phyloP scores from a whole-genome alignment of 202 grass and related monocot species.

The Alloteropsis angusta region DNA sequence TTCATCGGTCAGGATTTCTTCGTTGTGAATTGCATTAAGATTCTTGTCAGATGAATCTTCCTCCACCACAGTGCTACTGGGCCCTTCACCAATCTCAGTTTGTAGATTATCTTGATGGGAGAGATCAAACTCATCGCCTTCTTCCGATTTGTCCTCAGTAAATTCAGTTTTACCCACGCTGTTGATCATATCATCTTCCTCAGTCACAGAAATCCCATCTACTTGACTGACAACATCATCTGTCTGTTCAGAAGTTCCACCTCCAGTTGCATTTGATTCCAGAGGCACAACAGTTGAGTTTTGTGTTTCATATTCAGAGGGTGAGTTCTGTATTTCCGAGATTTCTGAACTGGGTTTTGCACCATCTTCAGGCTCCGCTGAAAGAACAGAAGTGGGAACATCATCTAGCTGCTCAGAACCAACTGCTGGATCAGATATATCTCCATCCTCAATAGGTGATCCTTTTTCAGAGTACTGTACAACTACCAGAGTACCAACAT shows the following conservation, averaged over 20 bases:
- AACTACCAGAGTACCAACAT: not conserved
- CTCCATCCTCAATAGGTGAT: not conserved
- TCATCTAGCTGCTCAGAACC: not conserved
- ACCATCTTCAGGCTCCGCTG: slow-evolving; percentile 10
- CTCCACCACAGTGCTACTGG: not conserved
- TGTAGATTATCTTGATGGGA: slow-evolving; percentile 15
- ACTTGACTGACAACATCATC: not conserved
- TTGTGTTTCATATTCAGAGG: slow-evolving; percentile 13
- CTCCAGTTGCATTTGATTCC: not conserved
- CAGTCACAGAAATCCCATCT: not conserved
- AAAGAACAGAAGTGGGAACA: not conserved
- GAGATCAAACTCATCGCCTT: not conserved
- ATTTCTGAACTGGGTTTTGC: not conserved
- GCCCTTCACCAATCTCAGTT: not conserved
- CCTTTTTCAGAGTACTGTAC: slow-evolving; percentile 11
- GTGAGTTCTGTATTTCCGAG: not conserved
- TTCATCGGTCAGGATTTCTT: not conserved
- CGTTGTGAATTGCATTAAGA: not conserved
- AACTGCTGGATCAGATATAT: slow-evolving; percentile 4
- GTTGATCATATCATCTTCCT: not conserved
- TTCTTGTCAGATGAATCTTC: slow-evolving; percentile 1
- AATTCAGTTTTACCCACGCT: not conserved
- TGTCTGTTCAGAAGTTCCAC: slow-evolving; percentile 10
- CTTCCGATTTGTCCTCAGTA: not conserved
- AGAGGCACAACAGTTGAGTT: not conserved